Base-by-base conservation (phyloP, 2,329 filamentous ascomycete genomes). In the Ceratocystis albifundus region DNA sequence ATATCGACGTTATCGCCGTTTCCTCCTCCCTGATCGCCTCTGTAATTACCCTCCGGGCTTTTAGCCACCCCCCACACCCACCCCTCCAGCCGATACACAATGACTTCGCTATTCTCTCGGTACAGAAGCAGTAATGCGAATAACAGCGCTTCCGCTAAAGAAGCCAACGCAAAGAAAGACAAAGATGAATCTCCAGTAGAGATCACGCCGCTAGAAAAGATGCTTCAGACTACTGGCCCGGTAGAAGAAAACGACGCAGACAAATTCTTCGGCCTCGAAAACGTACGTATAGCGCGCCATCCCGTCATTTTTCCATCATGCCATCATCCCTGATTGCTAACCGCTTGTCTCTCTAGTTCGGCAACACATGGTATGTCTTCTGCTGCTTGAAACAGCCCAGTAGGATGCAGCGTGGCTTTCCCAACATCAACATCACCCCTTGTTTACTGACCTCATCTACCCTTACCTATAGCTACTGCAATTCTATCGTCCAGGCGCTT, bases 241-340 rank as follows among this genome's bases (percentile, higher is more conserved):
- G 78, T 95, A 70, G 86, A 90, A 72, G 80, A 83, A 71, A 92
- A 97, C 76, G 94, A 94, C 65, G 96, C 89, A 74, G 94, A 97
- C 79, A 96, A 96, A 79, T 99, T 96, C 79, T 97, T 95, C 77
- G 94, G 94, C 17, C 88, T 97, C 75, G 94, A 99, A 77, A 99
- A 99, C 78, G 93, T 97, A 81, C 77, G 89, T 80, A 15, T 28
- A 28, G 4, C 48, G 20, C 64, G 8, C 22, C 17, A 41, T 17
- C 50, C 28, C 36, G 28, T 20, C 30, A 25, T 41, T 41, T 41
- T 41, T 10, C 36, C 10, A 70, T 69, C 66, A 69, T 65, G 57
- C 15, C 67, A 57, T 17, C 67, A 57, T 66, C 61, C 53, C 66
- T 65, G 48, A 64, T 70, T 70, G 71, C 79, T 80, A 72, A 80